Conservation (phyloP, 768 basidiomycete genomes). For the Kwoniella sp. region DNA sequence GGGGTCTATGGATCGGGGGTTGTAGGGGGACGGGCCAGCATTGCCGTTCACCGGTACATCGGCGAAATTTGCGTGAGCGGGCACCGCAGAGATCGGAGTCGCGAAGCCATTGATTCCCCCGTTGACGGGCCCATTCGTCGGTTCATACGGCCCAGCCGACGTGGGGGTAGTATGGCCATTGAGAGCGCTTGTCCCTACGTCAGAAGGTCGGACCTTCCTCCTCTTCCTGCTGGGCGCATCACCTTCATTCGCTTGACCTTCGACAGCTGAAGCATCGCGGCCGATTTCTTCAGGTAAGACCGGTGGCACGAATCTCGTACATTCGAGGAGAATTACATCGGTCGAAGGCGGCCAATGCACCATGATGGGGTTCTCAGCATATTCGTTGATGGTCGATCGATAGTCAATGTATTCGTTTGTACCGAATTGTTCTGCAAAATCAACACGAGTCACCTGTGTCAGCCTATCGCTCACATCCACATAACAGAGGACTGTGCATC, state of each 20-base stretch:
- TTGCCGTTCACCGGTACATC: not conserved
- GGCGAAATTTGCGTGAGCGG: not conserved
- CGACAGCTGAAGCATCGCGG: not conserved
- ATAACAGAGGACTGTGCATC: too few relatives aligned
- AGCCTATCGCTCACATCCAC: not conserved
- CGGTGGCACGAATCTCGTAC: slow-evolving; percentile 32
- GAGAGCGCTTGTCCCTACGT: not conserved
- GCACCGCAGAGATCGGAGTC: not conserved
- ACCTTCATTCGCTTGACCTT: not conserved
- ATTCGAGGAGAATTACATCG: slow-evolving; percentile 27
- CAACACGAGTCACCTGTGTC: not conserved
- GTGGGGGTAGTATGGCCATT: not conserved
- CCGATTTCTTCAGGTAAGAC: slow-evolving; percentile 29
- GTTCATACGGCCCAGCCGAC: not conserved
- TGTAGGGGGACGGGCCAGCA: not conserved
- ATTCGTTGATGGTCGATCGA: slow-evolving; percentile 31
- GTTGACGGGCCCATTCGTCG: not conserved
- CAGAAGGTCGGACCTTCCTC: slow-evolving; percentile 17
- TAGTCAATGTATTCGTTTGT: slow-evolving; percentile 42
- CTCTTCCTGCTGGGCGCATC: slow-evolving; percentile 8
- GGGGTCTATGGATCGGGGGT: not conserved
- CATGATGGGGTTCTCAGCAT: slow-evolving; percentile 23
- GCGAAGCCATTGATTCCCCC: not conserved
- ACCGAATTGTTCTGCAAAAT: slow-evolving; percentile 30
- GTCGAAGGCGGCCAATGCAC: slow-evolving; percentile 14